Evolutionary conservation across 805 yeast species (phyloP), one percentile per base, ranked within the genome.

Genomic region (Teunomyces pallodes): DNA sequence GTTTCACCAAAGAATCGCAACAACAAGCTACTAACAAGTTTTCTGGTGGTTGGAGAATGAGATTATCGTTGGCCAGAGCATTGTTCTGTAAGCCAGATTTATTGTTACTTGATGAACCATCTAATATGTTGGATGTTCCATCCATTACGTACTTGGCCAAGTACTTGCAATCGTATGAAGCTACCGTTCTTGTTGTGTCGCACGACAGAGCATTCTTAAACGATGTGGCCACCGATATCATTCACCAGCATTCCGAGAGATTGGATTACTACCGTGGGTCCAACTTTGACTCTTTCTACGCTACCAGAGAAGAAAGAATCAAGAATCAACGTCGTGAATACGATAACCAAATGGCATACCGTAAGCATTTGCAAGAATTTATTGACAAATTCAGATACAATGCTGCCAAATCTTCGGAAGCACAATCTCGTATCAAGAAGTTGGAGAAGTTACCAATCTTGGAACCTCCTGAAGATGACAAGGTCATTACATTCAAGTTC

Each of bases 21-120:
- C 71, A 75, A 42, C 76, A 77, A 54, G 84, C 96, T 29, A 90
- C 98, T 5, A 92, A 90, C 55, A 80, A 90, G 26, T 94, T 94
- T 67, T 90, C 97, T 46, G 99, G 99, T 81, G 99, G 99, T 83
- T 94, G 99, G 99, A 86, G 99, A 80, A 94, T 94, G 99, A 87
- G 99, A 76, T 79, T 94, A 55, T 88, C 97, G n/a, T 79, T 94
- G 51, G 99, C 99, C 3, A 83, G 99, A 72, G 99, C 99, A 0
- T 79, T 94, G 65, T 94, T 94, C 79, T 92, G 97, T 79, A 86
- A 90, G 65, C 99, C 99, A 0, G 99, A 94, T 67, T 76, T 94
- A 55, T 76, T 94, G 56, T 75, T 94, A 64, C 79, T 94, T 55
- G 99, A 94, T 81, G 99, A 94, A 79, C 99, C 99, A 61, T 91